Evolutionary conservation across 345 rosid species (phyloP).

Genomic region (Abelmoschus esculentus): DNA sequence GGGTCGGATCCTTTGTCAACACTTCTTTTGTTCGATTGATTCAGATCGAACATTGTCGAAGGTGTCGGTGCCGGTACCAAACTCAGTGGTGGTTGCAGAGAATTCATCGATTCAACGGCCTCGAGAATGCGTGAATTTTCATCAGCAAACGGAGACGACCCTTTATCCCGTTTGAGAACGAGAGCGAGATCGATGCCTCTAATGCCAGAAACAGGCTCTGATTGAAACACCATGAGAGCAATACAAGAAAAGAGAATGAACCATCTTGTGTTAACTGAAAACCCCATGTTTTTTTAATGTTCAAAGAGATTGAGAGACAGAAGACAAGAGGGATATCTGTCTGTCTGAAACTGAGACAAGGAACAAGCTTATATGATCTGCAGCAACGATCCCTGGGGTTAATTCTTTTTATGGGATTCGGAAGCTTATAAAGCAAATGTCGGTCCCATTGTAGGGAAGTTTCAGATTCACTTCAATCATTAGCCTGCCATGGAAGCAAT

Average conservation of each 20-base stretch:
- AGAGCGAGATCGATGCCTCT: background rate
- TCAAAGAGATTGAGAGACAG: background rate
- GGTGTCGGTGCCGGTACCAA: constrained; percentile 40
- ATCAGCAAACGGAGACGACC: constrained; percentile 16
- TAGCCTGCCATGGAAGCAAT: constrained; percentile 45
- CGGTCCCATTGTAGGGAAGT: constrained; percentile 37
- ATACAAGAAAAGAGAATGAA: constrained; percentile 29
- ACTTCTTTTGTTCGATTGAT: constrained; percentile 48
- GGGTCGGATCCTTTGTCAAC: constrained; percentile 80
- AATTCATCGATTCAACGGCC: constrained; percentile 20
- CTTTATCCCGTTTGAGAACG: background rate
- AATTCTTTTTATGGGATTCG: constrained; percentile 27
- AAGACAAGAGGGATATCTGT: constrained; percentile 1
- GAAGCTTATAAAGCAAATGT: constrained; percentile 25
- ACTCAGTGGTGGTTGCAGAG: constrained; percentile 21
- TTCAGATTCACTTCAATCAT: constrained; percentile 46
- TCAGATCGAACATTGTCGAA: constrained; percentile 9
- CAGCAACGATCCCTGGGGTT: constrained; percentile 19
- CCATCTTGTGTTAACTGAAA: constrained; percentile 20
- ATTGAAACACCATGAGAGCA: constrained; percentile 27
- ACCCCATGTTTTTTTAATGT: constrained; percentile 41
- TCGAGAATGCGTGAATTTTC: constrained; percentile 32
- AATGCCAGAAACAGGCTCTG: constrained; percentile 32
- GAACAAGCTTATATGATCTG: constrained; percentile 19
- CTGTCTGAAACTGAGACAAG: constrained; percentile 17